phyloP scores from a whole-genome alignment of 2,329 filamentous ascomycete species.

The Ophiocordyceps sinensis region DNA sequence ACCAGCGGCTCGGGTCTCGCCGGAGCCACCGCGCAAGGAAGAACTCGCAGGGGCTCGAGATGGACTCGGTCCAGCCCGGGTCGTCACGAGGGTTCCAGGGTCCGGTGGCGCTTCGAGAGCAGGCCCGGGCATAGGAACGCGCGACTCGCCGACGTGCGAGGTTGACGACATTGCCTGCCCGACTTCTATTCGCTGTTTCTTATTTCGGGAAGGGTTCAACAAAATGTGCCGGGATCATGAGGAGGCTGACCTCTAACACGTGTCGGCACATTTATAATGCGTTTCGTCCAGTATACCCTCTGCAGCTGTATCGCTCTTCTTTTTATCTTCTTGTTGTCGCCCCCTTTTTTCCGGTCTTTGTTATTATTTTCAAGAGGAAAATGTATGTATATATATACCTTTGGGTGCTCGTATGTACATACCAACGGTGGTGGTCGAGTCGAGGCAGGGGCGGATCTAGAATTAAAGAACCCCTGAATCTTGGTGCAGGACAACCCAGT shows the following conservation, averaged over 20 bases:
- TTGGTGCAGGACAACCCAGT: too few relatives aligned
- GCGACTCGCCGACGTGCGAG: neutral
- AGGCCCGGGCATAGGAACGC: conserved; percentile 8
- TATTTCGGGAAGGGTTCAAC: too few relatives aligned
- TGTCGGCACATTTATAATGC: neutral
- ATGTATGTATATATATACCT: neutral
- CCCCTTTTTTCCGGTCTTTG: neutral
- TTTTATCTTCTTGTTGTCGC: neutral
- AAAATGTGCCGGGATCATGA: neutral
- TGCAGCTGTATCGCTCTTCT: neutral
- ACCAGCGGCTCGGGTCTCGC: conserved; percentile 61
- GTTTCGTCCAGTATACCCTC: neutral
- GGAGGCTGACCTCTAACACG: neutral
- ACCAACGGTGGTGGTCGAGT: too few relatives aligned
- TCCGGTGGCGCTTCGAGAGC: conserved; percentile 29
- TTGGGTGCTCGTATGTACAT: too few relatives aligned
- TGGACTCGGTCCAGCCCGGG: conserved; percentile 47
- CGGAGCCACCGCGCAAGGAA: conserved; percentile 25
- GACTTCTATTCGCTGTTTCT: neutral
- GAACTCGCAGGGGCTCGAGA: conserved; percentile 49
- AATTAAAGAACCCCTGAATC: too few relatives aligned
- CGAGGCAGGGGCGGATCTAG: too few relatives aligned
- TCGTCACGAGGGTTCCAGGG: conserved; percentile 36
- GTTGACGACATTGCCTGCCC: neutral
- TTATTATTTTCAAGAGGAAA: neutral